Conservation (phyloP, 192 early-diverging fungal genomes). For the Allomyces macrogynus region DNA sequence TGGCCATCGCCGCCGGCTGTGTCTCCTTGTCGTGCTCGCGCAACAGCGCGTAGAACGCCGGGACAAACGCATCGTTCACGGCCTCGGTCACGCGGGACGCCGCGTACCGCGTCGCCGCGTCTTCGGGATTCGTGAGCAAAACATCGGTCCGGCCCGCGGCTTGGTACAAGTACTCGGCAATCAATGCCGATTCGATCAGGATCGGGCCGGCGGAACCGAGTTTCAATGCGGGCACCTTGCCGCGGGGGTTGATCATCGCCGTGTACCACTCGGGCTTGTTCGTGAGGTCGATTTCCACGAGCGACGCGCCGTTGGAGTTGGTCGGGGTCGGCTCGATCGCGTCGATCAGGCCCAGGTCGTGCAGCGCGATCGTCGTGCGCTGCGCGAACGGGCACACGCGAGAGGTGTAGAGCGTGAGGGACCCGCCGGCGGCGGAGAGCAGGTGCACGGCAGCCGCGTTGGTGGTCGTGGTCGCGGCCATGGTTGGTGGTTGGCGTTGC, state of each 20-base stretch:
- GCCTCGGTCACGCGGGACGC: conserved; percentile 22
- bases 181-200: conserved; percentile 42
- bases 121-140: conserved; percentile 5
- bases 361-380: conserved; percentile 38
- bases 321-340: conserved; percentile 2
- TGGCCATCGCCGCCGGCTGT: conserved; percentile 10
- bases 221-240: conserved; percentile 42
- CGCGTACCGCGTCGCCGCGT: conserved; percentile 19
- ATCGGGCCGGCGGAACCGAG: conserved; percentile 19
- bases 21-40: conserved; percentile 5
- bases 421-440: not conserved
- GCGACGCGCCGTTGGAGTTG: conserved; percentile 20
- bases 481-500: too few relatives aligned
- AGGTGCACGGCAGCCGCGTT: too few relatives aligned
- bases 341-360: conserved; percentile 10
- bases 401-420: conserved; percentile 32
- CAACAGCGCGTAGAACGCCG: conserved; percentile 9
- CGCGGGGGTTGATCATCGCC: conserved; percentile 42
- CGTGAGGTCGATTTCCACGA: conserved; percentile 36
- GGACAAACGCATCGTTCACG: conserved; percentile 9
- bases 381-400: conserved; percentile 47
- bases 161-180: conserved; percentile 32
- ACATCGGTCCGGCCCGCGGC: not conserved
- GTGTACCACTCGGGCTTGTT: conserved; percentile 43
- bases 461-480: too few relatives aligned